phyloP scores from a whole-genome alignment of 1,284 basidiomycete genomes.

The Rhodofomes roseus region DNA sequence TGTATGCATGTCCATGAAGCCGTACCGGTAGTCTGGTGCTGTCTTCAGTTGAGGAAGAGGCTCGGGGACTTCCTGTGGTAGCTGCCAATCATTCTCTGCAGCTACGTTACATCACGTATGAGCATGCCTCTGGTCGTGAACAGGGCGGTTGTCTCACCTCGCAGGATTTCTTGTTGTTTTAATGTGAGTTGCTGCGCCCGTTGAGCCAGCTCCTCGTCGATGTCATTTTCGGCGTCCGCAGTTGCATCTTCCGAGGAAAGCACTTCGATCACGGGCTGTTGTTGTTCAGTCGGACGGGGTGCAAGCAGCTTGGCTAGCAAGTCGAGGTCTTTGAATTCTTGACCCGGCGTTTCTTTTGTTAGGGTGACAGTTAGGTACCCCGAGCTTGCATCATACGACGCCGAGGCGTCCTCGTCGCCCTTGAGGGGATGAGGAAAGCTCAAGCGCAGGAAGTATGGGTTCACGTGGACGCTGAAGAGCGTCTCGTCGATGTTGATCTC shows the following conservation, averaged over 20 bases:
- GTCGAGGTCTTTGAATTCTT: conserved; percentile 72
- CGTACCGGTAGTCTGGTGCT: conserved; percentile 51
- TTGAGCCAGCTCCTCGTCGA: conserved; percentile 40
- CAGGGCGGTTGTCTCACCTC: conserved; percentile 40
- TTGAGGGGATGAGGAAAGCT: conserved; percentile 59
- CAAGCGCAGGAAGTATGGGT: conserved; percentile 77
- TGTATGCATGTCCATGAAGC: conserved; percentile 68
- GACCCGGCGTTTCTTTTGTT: conserved; percentile 60
- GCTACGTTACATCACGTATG: conserved; percentile 37
- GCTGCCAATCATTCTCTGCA: conserved; percentile 72
- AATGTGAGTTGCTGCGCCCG: conserved; percentile 40
- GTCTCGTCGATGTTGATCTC: conserved; percentile 74
- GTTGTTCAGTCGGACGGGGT: conserved; percentile 44
- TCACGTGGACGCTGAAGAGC: conserved; percentile 70
- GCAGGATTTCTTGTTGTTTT: conserved; percentile 53
- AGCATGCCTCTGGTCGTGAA: neutral
- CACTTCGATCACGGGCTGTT: conserved; percentile 60
- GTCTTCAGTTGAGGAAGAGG: conserved; percentile 35
- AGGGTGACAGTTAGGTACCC: conserved; percentile 70
- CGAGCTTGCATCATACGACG: conserved; percentile 66
- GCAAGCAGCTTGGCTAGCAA: conserved; percentile 71
- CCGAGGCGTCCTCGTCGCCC: conserved; percentile 70
- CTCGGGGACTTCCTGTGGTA: conserved; percentile 57
- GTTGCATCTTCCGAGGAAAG: conserved; percentile 37
- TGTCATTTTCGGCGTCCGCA: conserved; percentile 20